Evolutionary conservation across 345 rosid genomes (phyloP).

Genomic region (Gynandropsis gynandra): DNA sequence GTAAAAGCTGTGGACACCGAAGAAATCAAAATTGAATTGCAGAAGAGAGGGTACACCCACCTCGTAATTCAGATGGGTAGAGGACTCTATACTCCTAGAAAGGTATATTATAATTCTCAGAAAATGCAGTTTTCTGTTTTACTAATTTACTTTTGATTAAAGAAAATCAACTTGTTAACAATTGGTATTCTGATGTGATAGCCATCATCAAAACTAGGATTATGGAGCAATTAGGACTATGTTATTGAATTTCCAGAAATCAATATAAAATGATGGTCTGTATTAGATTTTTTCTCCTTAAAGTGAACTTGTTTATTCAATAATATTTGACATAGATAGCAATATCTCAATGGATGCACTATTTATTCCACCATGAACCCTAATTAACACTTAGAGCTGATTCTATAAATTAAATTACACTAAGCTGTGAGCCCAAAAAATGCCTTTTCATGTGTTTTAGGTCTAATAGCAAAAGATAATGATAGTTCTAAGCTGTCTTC

Average conservation of each 20-base stretch:
- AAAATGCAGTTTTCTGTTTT: background rate
- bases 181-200: no score
- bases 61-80: conserved; percentile 88
- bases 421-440: no score
- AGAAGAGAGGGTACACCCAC: conserved; percentile 59
- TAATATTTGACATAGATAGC: background rate
- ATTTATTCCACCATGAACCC: background rate
- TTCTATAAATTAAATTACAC: background rate
- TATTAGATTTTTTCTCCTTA: background rate
- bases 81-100: conserved; percentile 53
- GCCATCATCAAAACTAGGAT: background rate
- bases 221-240: background rate
- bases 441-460: background rate
- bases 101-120: conserved; percentile 31
- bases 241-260: background rate
- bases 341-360: background rate
- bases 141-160: background rate
- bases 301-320: background rate
- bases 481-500: no score
- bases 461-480: no score
- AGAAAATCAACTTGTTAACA: background rate
- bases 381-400: background rate
- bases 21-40: conserved; percentile 50
- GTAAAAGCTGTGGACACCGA: conserved; percentile 49
- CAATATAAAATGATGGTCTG: background rate